Percentiles rank a stretch among this genome's conserved stretches.
Conservation (phyloP, 495 filamentous ascomycete species). For the Aspergillus leporis region DNA sequence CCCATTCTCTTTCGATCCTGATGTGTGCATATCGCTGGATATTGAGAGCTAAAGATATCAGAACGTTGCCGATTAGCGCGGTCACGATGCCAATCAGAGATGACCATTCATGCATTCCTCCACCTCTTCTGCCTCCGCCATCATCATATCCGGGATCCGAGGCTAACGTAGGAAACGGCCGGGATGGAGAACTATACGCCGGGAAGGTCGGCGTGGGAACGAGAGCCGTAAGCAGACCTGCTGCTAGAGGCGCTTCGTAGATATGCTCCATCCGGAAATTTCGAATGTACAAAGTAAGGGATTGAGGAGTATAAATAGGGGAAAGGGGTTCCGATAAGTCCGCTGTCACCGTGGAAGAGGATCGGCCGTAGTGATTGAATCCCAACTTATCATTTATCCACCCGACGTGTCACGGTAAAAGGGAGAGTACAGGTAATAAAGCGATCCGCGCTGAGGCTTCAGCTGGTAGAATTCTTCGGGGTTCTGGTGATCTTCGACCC, state of each 20-base stretch:
- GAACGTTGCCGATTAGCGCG: constrained; percentile 84
- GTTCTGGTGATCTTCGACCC: not conserved
- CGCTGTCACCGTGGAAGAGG: constrained; percentile 2
- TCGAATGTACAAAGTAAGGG: constrained; percentile 1
- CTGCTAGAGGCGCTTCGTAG: constrained; percentile 25
- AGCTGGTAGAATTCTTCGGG: not conserved
- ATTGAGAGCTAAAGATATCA: constrained; percentile 94
- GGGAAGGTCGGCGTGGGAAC: constrained; percentile 24
- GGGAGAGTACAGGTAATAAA: not conserved
- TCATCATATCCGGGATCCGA: constrained; percentile 24
- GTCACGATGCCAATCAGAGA: constrained; percentile 92
- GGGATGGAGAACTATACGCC: constrained; percentile 17
- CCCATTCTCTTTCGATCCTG: constrained; percentile 64
- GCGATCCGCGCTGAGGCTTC: not conserved
- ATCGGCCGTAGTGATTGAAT: not conserved
- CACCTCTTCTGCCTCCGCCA: constrained; percentile 37
- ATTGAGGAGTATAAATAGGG: not conserved
- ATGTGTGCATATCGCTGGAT: constrained; percentile 96
- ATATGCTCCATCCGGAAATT: constrained; percentile 18
- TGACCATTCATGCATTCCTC: constrained; percentile 73
- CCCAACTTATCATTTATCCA: not conserved
- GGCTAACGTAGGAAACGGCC: constrained; percentile 18
- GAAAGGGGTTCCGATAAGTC: constrained; percentile 12
- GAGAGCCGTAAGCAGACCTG: constrained; percentile 32
- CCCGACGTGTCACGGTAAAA: not conserved